Conservation (phyloP, 192 early-diverging fungal species). For the Helicostylum pulchrum region DNA sequence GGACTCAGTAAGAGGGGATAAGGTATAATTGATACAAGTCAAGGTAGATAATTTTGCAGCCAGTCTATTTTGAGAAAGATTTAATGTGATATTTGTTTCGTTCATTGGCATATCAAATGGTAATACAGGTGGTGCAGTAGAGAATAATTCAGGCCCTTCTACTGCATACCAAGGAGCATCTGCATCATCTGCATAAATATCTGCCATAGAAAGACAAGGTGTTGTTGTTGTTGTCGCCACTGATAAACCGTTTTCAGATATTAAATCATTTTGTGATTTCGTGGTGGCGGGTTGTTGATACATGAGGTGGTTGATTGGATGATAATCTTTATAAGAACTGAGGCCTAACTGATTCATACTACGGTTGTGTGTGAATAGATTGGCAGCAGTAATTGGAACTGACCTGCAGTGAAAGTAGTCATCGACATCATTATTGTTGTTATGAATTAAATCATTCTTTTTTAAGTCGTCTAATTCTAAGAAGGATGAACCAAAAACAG, state of each 20-base stretch:
- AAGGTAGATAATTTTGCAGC: conserved; percentile 86
- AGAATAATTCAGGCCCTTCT: conserved; percentile 29
- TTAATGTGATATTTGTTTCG: conserved; percentile 49
- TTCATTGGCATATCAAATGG: background rate
- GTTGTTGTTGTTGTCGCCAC: conserved; percentile 9
- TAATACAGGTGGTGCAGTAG: conserved; percentile 5
- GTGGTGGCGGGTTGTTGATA: background rate
- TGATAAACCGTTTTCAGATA: too few relatives aligned
- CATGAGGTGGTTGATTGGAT: background rate
- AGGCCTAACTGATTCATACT: conserved; percentile 5
- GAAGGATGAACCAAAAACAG: background rate
- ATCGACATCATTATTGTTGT: too few relatives aligned
- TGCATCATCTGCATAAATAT: conserved; percentile 15
- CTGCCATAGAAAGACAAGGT: conserved; percentile 3
- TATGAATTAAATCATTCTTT: background rate
- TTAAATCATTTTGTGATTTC: too few relatives aligned
- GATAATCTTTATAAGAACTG: background rate
- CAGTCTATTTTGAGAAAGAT: conserved; percentile 74
- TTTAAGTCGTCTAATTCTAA: background rate
- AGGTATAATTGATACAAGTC: conserved; percentile 81
- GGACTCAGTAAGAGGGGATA: conserved; percentile 79
- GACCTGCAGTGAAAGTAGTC: conserved; percentile 3
- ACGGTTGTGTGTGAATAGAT: conserved; percentile 18
- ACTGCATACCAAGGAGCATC: conserved; percentile 34
- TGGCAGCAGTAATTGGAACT: conserved; percentile 24